Conservation (phyloP, 1,139 yeast genomes). For the Candida tropicalis region DNA sequence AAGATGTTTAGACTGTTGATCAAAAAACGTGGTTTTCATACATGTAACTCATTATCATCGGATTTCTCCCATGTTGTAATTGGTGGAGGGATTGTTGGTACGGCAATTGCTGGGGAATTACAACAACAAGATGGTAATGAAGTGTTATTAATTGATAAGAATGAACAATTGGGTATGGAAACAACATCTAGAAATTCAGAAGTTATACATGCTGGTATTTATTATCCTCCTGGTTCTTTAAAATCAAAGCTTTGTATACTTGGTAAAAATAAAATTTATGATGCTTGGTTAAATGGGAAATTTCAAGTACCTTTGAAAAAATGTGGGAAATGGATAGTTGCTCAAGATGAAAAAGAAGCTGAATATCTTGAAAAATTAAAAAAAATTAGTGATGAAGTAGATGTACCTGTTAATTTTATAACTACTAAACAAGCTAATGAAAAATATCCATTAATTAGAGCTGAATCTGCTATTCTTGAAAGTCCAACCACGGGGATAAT, state of each 20-base stretch:
- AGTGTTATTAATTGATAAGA: conserved; percentile 72
- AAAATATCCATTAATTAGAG: conserved; percentile 68
- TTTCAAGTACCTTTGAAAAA: conserved; percentile 54
- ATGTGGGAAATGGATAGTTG: conserved; percentile 91
- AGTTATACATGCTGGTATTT: conserved; percentile 89
- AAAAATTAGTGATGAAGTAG: conserved; percentile 51
- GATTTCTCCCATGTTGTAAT: conserved; percentile 81
- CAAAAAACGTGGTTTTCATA: conserved; percentile 10
- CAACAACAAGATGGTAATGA: conserved; percentile 42
- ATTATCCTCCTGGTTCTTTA: conserved; percentile 69
- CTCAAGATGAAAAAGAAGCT: conserved; percentile 68
- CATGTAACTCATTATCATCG: conserved; percentile 10
- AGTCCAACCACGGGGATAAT: conserved; percentile 90
- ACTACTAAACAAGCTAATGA: conserved; percentile 42
- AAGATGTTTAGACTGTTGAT: conserved; percentile 5
- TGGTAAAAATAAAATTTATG: conserved; percentile 72
- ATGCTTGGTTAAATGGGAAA: conserved; percentile 35
- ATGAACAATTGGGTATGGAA: conserved; percentile 67
- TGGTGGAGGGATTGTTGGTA: conserved; percentile 90
- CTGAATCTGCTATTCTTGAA: conserved; percentile 60
- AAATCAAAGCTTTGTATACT: conserved; percentile 70
- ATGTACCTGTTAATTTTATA: conserved; percentile 63
- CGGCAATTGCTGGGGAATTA: conserved; percentile 76
- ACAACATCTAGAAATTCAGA: conserved; percentile 89
- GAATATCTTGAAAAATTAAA: conserved; percentile 59